Evolutionary conservation across 2,329 filamentous ascomycete genomes (phyloP), one percentile per base, ranked within the genome.

Genomic region (Phaeosphaeriaceae sp.): DNA sequence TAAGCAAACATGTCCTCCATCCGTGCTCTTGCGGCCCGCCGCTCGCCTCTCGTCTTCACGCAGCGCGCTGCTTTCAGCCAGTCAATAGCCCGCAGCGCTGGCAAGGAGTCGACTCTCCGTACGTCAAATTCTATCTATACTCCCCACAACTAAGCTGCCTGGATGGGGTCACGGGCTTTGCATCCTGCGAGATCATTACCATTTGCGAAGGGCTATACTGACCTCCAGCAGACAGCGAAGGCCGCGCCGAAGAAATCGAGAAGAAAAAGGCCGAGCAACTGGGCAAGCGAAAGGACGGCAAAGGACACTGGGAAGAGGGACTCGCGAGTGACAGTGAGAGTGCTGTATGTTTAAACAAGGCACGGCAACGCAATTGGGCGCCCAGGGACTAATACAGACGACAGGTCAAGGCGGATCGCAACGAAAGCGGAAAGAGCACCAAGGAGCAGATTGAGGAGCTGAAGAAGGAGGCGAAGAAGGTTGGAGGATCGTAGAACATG

Each of bases 61-160:
- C 72, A 75, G 66, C 71, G 75, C 53, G 71, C 74, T 25, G 68
- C 67, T n/a, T 79, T 81, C 66, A 75, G 68, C 22, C 64, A 73
- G 61, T 78, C 77, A 41, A 75, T 73, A 57, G 68, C 74, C n/a
- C 66, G 77, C 40, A 55, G 62, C 51, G 76, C 74, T 22, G 79
- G 79, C 57, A 83, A 83, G 72, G 81, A 83, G 67, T 71, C 73
- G 41, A 69, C 73, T 54, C 74, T 81, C 36, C 73, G 81, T 83
- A 79, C 42, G 80, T 65, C 17, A 2, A 10, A 15, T 9, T 46
- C 47, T 27, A 19, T 42, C 11, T 27, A 36, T 7, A 3, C 7
- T 15, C 13, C 25, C 25, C 25, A 27, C 9, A 9, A 5, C 25
- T 9, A 5, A 27, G 25, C 25, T 9, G 25, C 25, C 9, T 27